Percentiles rank a stretch among this genome's conserved stretches.
Conservation (phyloP, 371 early-diverging fungal species). For the Mortierella sp. region DNA sequence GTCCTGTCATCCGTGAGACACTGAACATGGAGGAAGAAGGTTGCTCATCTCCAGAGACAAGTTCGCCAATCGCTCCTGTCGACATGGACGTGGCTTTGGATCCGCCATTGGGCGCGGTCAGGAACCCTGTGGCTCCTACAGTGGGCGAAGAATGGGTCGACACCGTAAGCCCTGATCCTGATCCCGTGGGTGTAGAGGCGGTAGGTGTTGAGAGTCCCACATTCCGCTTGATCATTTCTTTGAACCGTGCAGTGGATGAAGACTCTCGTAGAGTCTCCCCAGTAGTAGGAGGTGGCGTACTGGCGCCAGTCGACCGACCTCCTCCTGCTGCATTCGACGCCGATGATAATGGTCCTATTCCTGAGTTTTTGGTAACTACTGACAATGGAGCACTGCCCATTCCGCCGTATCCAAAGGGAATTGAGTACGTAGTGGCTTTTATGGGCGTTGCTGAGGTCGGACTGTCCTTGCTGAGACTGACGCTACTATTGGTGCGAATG, state of each 20-base stretch:
- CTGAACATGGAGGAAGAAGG: slow-evolving; percentile 13
- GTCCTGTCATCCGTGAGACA: slow-evolving; percentile 31
- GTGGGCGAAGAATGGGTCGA: background rate
- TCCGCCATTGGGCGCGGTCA: background rate
- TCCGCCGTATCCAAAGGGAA: slow-evolving; percentile 24
- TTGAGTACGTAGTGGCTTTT: slow-evolving; percentile 16
- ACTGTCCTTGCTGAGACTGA: background rate
- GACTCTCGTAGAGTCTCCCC: slow-evolving; percentile 22
- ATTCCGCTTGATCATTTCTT: slow-evolving; percentile 49
- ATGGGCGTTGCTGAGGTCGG: background rate
- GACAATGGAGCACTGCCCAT: slow-evolving; percentile 31
- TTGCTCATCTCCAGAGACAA: slow-evolving; percentile 19
- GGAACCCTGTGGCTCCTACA: background rate
- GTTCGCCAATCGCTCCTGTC: slow-evolving; percentile 21
- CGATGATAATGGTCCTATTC: background rate
- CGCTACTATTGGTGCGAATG: background rate
- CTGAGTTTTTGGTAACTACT: slow-evolving; percentile 12
- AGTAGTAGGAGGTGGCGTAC: slow-evolving; percentile 1
- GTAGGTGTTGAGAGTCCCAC: slow-evolving; percentile 36
- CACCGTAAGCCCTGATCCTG: background rate
- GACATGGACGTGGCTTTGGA: background rate
- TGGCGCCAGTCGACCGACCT: background rate
- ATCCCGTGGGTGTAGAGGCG: background rate
- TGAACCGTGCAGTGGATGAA: slow-evolving; percentile 39
- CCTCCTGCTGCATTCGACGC: background rate